A percentile compares a stretch with the other conserved stretches of the same genome.
Conservation (phyloP, 148 eudicot species). For the Nepenthes gracilis region DNA sequence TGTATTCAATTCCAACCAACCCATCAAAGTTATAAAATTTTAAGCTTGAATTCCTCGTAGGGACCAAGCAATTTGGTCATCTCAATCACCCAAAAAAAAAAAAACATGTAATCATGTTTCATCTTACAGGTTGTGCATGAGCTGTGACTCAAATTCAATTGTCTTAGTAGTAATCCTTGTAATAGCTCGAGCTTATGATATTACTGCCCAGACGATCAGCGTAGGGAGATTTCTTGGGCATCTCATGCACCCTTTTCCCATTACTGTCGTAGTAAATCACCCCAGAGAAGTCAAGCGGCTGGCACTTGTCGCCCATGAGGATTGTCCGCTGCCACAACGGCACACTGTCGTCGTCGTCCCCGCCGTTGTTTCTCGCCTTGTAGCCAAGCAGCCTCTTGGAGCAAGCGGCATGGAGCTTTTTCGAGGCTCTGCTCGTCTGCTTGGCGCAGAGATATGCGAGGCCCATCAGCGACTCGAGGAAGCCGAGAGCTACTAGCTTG, state of each 20-base stretch:
- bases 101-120: no score
- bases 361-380: not conserved
- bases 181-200: no score
- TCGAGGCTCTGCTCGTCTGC: constrained; percentile 4
- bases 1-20: no score
- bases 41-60: no score
- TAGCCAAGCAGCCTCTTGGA: not conserved
- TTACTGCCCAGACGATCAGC: no score
- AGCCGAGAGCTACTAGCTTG: constrained; percentile 6
- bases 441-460: constrained; percentile 8
- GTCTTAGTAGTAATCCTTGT: no score
- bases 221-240: constrained; percentile 1
- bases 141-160: no score
- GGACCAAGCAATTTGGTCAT: no score
- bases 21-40: no score
- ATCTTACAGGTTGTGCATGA: no score
- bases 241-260: constrained; percentile 3
- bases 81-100: no score
- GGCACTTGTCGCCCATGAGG: constrained; percentile 8
- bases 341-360: not conserved
- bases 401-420: constrained; percentile 7
- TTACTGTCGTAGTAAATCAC: constrained; percentile 7
- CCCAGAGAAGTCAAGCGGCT: constrained; percentile 8
- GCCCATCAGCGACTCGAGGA: constrained; percentile 8
- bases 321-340: constrained; percentile 6